phyloP scores from a whole-genome alignment of 768 basidiomycete genomes.

The Phaeotremella skinneri region DNA sequence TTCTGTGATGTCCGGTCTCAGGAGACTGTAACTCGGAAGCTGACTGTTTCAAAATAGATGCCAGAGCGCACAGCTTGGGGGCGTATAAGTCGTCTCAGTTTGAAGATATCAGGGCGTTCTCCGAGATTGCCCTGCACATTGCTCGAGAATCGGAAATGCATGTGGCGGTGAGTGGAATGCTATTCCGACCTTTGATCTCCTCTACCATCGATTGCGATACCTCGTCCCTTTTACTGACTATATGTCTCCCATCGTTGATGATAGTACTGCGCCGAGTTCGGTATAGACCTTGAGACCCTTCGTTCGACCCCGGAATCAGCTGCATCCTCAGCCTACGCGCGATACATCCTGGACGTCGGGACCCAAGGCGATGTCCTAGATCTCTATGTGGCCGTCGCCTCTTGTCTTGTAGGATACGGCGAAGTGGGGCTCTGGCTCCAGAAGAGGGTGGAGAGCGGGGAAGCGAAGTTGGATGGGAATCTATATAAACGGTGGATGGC shows the following conservation, averaged over 20 bases:
- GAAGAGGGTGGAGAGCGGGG: conserved; percentile 57
- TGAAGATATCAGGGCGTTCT: conserved; percentile 62
- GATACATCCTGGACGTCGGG: conserved; percentile 77
- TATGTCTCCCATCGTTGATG: neutral
- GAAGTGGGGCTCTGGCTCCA: conserved; percentile 84
- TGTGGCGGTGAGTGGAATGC: conserved; percentile 50
- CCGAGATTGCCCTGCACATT: conserved; percentile 64
- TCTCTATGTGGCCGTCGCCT: conserved; percentile 74
- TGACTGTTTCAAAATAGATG: conserved; percentile 30
- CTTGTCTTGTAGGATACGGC: conserved; percentile 87
- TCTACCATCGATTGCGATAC: no score
- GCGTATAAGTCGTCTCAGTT: conserved; percentile 73
- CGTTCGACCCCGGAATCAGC: conserved; percentile 64
- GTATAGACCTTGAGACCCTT: conserved; percentile 63
- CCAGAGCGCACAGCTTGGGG: conserved; percentile 61
- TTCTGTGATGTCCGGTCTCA: neutral
- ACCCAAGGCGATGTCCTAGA: conserved; percentile 71
- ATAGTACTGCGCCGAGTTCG: conserved; percentile 68
- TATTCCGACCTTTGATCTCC: no score
- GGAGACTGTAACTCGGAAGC: neutral
- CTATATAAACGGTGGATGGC: conserved; percentile 61
- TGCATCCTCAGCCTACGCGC: conserved; percentile 79
- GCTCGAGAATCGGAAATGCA: conserved; percentile 71
- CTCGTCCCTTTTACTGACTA: neutral
- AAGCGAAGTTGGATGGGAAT: conserved; percentile 67